Percentiles rank a stretch among this genome's conserved stretches.
Conservation (phyloP, 2,329 filamentous ascomycete species). For the Fusarium nematophilum region DNA sequence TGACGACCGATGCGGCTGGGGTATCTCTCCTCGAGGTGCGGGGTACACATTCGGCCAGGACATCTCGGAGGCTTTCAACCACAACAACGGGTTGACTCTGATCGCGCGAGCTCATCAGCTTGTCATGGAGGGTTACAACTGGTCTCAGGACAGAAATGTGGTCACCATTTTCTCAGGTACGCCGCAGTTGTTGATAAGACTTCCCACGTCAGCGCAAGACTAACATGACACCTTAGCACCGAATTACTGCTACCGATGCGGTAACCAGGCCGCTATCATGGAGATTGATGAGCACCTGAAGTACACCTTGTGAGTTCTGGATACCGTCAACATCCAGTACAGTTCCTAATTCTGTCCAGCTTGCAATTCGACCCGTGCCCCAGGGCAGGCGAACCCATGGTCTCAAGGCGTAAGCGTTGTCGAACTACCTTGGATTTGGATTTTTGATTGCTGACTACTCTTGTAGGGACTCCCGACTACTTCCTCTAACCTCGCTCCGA, state of each 20-base stretch:
- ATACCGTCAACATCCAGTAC: neutral
- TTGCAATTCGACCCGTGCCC: constrained; percentile 99
- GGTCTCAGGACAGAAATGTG: constrained; percentile 98
- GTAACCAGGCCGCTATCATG: constrained; percentile 99
- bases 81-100: constrained; percentile 96
- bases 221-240: constrained; percentile 64
- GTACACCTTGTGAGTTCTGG: constrained; percentile 90
- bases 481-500: constrained; percentile 78
- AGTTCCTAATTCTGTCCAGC: constrained; percentile 64
- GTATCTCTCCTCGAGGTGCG: constrained; percentile 92
- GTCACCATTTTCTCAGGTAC: constrained; percentile 98
- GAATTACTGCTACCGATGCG: constrained; percentile 98
- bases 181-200: constrained; percentile 15
- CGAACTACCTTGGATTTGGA: neutral
- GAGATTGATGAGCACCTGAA: constrained; percentile 99
- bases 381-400: constrained; percentile 97
- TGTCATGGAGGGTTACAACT: constrained; percentile 99
- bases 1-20: constrained; percentile 96
- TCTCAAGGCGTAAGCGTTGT: constrained; percentile 79
- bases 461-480: constrained; percentile 87
- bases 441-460: constrained; percentile 34
- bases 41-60: constrained; percentile 97
- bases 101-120: constrained; percentile 97
- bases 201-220: neutral
- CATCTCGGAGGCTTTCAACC: constrained; percentile 98